Base-by-base conservation (phyloP, 1,284 basidiomycete genomes). In the Gomphus bonarii region DNA sequence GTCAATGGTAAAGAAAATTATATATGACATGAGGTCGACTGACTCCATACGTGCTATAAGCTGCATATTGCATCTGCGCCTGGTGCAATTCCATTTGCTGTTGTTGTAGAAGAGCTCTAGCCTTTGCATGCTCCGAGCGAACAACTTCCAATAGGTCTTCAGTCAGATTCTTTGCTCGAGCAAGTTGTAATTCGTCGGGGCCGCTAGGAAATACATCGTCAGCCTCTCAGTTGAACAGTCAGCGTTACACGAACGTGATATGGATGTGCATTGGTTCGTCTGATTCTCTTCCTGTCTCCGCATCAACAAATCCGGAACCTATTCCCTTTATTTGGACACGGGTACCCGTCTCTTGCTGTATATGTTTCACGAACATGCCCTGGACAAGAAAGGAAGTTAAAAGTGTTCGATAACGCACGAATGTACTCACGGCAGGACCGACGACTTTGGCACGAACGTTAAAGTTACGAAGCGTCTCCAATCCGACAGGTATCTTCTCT, bases 361-460 rank as follows among this genome's bases (percentile, higher is more conserved):
- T 99, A 68, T 94, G 95, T 74, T 99, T 99, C 63, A 99, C 95
- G 68, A 98, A 99, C 68, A 94, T 86, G 63, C 93, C 94, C 89
- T 91, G 57, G 53, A 25, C 48, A 48, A 12, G 31, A 38, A 28
- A 11, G 43, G 9, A 50, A 2, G 12, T 22, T 22, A 50, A 56
- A 54, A 9, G 46, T 3, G 20, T 11, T n/a, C 46, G 10, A 36
- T n/a, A 25, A 22, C 22, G 36, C 28, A 33, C 11, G 14, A 8
- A 44, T 18, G 16, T 40, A 76, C 81, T 62, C 69, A 91, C 90
- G 60, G 82, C 84, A 9, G 95, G 97, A 4, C 95, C 95, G 43
- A 99, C 95, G 28, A 97, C 91, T 73, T 99, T 99, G 12, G 95
- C 94, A 58, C 97, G 80, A 56, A 99, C 86, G 68, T 99, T 98